These are phyloP conservation scores for Alternaria tenuissima DNA, from an alignment of 2,329 filamentous ascomycete species.

Conservation along the genomic window DNA sequence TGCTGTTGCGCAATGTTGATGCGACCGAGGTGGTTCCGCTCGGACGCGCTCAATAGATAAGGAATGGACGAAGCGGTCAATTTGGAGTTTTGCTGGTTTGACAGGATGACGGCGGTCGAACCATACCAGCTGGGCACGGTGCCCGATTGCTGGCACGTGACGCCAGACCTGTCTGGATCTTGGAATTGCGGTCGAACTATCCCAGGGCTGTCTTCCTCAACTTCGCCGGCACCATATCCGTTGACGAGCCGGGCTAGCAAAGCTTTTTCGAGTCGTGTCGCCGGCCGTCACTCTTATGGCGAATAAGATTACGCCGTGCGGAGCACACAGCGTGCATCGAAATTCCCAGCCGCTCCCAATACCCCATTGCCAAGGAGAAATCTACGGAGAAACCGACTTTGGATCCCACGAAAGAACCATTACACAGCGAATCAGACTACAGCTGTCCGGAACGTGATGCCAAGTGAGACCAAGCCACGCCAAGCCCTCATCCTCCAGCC, in stretches of 20 bases:
- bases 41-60: not conserved
- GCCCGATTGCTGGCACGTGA: not conserved
- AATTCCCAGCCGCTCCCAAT: conserved; percentile 10
- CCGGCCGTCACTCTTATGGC: conserved; percentile 4
- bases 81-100: not conserved
- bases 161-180: not conserved
- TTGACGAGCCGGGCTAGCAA: conserved; percentile 1
- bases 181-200: not conserved
- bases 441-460: conserved; percentile 31
- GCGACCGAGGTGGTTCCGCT: not conserved
- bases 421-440: conserved; percentile 27
- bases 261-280: conserved; percentile 5
- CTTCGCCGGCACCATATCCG: conserved; percentile 9
- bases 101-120: not conserved
- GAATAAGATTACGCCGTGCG: conserved; percentile 12
- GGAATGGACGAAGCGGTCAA: not conserved
- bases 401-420: not conserved
- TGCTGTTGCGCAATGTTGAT: not conserved
- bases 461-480: conserved; percentile 20
- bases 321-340: conserved; percentile 21
- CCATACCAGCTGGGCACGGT: not conserved
- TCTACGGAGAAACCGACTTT: conserved; percentile 9
- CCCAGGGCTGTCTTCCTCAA: not conserved
- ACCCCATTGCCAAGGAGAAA: conserved; percentile 24
- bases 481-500: conserved; percentile 7